Evolutionary conservation across 2,329 filamentous ascomycete genomes (phyloP), one percentile per base, ranked within the genome.

Genomic region (Huntiella omanensis): DNA sequence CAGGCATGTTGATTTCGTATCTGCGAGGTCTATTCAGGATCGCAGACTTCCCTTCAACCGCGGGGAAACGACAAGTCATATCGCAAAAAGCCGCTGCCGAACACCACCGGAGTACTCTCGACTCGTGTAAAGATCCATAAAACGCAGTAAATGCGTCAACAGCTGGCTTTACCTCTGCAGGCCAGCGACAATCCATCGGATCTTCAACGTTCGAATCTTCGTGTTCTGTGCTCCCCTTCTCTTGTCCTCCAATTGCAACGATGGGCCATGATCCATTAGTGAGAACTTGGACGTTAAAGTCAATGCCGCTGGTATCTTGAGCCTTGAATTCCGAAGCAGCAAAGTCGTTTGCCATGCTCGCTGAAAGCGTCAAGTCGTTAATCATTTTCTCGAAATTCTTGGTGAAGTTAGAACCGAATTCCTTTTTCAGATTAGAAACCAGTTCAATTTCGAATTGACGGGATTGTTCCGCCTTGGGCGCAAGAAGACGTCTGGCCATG

Each of bases 381-480:
- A 98, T 95, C 86, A 98, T 96, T 53, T 86, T 83, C 58, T 98
- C 91, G 39, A 98, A 75, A 59, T 92, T 93, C 56, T 76, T 69
- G 0, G 91, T 96, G 59, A 96, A 96, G 54, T 86, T 80, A 59
- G 92, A 93, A 35, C 91, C 91, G 45, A 96, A 76, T 59, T 95
- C 88, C 57, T 91, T 76, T 70, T 95, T 96, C 86, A 98, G 95
- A 52, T 88, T 83, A 0, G 80, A 81, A 45, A 98, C 91, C 75
- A 98, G 92, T 56, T 91, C 81, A 59, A 88, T 87, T 63, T 98
- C 91, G 1, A 86, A 84, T 56, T 95, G 88, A 52, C 84, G 80
- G 11, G 33, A 33, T 58, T 83, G 93, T 54, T 92, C 80, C 0
- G 85, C 88, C 55, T 91, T 92, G 58, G 80, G 83, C 63, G 91